Base-by-base conservation (phyloP, 345 rosid species). In the Euphorbia pulcherrima region DNA sequence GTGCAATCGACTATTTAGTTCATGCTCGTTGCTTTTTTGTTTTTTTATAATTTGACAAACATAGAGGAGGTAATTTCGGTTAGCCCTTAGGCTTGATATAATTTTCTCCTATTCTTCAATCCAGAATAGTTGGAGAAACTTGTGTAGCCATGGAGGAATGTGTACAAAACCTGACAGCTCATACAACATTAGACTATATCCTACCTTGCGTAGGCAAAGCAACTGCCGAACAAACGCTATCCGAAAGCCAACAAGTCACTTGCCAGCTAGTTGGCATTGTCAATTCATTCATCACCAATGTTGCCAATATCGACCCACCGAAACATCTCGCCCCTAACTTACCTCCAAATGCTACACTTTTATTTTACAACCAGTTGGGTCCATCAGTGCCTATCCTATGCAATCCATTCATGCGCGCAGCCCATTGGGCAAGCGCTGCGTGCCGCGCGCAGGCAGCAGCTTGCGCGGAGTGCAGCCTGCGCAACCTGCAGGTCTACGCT, bases 141-240 rank as follows among this genome's bases (percentile, higher is more conserved):
- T 75, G 79, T 58, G 68, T 69, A 16, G 77, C 83, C 14, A 72
- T 75, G 83, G 79, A 72, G 10, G 64, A 79, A 33, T 75, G 79
- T 75, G 67, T 69, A 10, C 72, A 72, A 44, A 46, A 72, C 46
- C 79, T 77, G 2, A 72, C 75, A 0, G 75, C 79, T 4, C 59
- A 61, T 40, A 69, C 82, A 1, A 54, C 77, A 2, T 47, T 79
- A 71, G 79, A 79, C 60, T 74, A 79, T 41, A 20, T 79, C 48
- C 68, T 79, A 1, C 72, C 82, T 5, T 79, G 82, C 50, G 65
- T 75, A 29, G 79, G 75, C 58, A 61, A 58, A 9, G 79, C 74
- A 33, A 75, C 79, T 28, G 69, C 82, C 21, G 79, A 75, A n/a
- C 72, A 72, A 60, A 57, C 60, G 24, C 54, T 72, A 63, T 44